Conservation (phyloP, 208 protist genomes). For the Leishmania major region DNA sequence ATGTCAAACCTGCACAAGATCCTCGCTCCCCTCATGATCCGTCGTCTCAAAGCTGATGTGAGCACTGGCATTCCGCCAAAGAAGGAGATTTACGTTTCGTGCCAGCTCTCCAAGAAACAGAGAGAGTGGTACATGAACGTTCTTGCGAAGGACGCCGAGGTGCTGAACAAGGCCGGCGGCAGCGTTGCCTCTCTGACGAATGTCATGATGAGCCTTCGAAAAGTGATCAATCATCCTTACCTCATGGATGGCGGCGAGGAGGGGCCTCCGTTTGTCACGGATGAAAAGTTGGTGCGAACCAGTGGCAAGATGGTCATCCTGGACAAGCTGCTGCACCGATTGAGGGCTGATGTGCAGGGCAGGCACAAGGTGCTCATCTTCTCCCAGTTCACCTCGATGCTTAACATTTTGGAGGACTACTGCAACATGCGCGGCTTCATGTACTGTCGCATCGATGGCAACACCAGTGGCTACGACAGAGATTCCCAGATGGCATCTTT, state of each 20-base stretch:
- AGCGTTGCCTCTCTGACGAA: conserved; percentile 68
- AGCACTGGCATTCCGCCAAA: conserved; percentile 97
- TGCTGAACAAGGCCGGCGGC: conserved; percentile 89
- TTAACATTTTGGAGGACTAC: conserved; percentile 94
- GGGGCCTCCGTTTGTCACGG: conserved; percentile 87
- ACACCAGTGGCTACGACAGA: conserved; percentile 82
- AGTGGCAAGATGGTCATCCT: conserved; percentile 96
- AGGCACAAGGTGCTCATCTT: conserved; percentile 98
- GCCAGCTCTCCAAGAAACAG: conserved; percentile 94
- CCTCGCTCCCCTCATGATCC: conserved; percentile 96
- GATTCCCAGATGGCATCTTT: conserved; percentile 96
- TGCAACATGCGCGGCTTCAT: conserved; percentile 75
- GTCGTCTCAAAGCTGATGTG: conserved; percentile 97
- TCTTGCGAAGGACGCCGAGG: conserved; percentile 94
- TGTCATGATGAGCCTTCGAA: conserved; percentile 92
- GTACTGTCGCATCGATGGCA: conserved; percentile 93
- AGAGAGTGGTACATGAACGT: conserved; percentile 95
- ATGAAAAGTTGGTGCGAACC: conserved; percentile 89
- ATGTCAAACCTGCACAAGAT: conserved; percentile 91
- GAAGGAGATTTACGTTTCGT: conserved; percentile 97
- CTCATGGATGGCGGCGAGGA: conserved; percentile 96
- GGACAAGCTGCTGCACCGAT: conserved; percentile 92
- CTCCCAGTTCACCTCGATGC: conserved; percentile 96
- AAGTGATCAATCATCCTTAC: conserved; percentile 96
- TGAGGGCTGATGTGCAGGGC: conserved; percentile 65